These are phyloP conservation scores for barrel medic (Medicago truncatula) DNA, from an alignment of 306 rosid genomes.

Conservation along the genomic window DNA sequence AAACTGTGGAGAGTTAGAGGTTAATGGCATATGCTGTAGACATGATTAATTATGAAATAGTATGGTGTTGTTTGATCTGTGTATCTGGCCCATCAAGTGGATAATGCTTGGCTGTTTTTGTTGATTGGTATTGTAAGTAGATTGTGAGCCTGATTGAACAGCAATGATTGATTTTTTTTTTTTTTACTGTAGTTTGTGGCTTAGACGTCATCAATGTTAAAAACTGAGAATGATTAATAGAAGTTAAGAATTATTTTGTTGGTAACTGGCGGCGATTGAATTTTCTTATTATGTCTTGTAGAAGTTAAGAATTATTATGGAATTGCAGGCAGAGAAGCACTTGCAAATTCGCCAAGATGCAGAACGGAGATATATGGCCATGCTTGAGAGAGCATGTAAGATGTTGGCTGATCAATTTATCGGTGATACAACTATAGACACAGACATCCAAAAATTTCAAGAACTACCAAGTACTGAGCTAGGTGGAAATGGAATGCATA, in stretches of 20 bases:
- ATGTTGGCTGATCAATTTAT: conserved; percentile 92
- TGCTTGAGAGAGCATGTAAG: conserved; percentile 97
- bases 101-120: background rate
- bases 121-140: background rate
- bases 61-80: background rate
- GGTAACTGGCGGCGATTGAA: background rate
- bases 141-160: conserved; percentile 11
- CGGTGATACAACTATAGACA: conserved; percentile 57
- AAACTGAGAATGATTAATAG: background rate
- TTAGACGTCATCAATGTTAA: conserved; percentile 7
- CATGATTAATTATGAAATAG: background rate
- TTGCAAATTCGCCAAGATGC: conserved; percentile 96
- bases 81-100: background rate
- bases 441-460: conserved; percentile 62
- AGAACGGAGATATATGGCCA: conserved; percentile 79
- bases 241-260: too few relatives aligned
- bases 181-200: background rate
- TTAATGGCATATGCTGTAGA: background rate
- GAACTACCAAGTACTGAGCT: conserved; percentile 54
- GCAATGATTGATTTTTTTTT: background rate
- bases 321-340: conserved; percentile 94
- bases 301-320: conserved; percentile 31
- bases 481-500: conserved; percentile 58
- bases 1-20: background rate
- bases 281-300: conserved; percentile 15